Evolutionary conservation across 768 basidiomycete genomes (phyloP).

Genomic region (Pholiota conissans): DNA sequence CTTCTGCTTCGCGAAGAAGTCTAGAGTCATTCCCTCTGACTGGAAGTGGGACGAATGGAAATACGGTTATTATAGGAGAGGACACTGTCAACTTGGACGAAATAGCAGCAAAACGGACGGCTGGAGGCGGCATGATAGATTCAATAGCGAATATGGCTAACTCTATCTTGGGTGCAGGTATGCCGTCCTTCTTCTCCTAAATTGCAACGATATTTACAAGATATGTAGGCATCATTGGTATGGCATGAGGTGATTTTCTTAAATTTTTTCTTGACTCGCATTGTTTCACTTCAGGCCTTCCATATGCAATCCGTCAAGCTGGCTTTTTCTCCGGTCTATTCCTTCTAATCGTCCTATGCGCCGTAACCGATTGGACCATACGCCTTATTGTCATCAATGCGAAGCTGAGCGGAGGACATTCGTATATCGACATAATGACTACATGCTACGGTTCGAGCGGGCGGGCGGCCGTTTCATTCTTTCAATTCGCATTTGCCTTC

Average conservation of each 20-base stretch:
- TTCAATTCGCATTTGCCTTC: conserved; percentile 97
- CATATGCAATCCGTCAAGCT: conserved; percentile 92
- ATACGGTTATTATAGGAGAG: conserved; percentile 31
- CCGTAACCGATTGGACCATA: conserved; percentile 97
- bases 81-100: conserved; percentile 66
- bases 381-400: conserved; percentile 94
- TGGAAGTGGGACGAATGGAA: conserved; percentile 30
- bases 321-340: conserved; percentile 88
- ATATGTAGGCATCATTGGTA: conserved; percentile 70
- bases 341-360: conserved; percentile 79
- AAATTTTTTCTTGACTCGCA: too few relatives aligned
- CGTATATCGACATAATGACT: conserved; percentile 94
- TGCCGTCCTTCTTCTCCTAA: conserved; percentile 18
- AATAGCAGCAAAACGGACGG: conserved; percentile 60
- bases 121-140: conserved; percentile 75
- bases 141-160: conserved; percentile 95
- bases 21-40: conserved; percentile 54
- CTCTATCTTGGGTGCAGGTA: conserved; percentile 91
- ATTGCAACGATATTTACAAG: conserved; percentile 9
- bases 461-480: conserved; percentile 92
- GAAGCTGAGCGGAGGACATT: conserved; percentile 89
- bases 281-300: conserved; percentile 75
- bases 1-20: conserved; percentile 56
- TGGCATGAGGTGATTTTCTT: conserved; percentile 21
- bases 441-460: conserved; percentile 90